Conservation (phyloP, 441 rosid genomes). For the Brassica balearica region DNA sequence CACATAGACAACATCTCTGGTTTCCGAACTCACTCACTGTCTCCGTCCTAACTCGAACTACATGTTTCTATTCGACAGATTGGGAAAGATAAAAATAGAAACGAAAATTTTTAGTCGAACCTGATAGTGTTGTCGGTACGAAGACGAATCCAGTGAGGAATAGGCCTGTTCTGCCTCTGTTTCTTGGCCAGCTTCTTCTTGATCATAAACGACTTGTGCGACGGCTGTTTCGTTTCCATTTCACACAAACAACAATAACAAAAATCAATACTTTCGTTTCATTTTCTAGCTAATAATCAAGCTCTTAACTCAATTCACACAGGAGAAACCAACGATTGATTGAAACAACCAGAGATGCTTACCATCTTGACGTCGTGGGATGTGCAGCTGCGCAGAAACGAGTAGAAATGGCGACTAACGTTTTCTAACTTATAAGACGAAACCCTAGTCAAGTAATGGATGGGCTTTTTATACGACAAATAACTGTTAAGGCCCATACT, state of each 20-base stretch:
- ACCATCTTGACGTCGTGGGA: slow-evolving; percentile 47
- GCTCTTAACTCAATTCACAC: neutral
- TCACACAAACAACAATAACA: neutral
- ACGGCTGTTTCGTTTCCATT: slow-evolving; percentile 59
- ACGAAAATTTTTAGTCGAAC: slow-evolving; percentile 15
- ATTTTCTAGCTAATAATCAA: slow-evolving; percentile 10
- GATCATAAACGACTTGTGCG: slow-evolving; percentile 82
- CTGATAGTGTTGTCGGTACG: slow-evolving; percentile 91
- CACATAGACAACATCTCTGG: neutral
- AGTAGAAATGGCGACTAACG: slow-evolving; percentile 9
- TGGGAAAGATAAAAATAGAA: too few species aligned
- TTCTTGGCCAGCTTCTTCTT: slow-evolving; percentile 92
- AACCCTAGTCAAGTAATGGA: slow-evolving; percentile 25
- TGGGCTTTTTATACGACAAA: neutral
- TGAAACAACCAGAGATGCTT: neutral
- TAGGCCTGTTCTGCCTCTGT: slow-evolving; percentile 95
- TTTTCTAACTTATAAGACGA: slow-evolving; percentile 13
- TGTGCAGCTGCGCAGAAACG: slow-evolving; percentile 26
- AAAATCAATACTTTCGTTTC: neutral
- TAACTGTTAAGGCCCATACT: neutral
- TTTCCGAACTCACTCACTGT: neutral
- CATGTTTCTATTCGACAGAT: too few species aligned
- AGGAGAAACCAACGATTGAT: neutral
- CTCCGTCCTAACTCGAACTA: neutral
- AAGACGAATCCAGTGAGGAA: slow-evolving; percentile 89